Evolutionary conservation across 306 rosid species (phyloP), one percentile per base, ranked within the genome.

Genomic region (Glycine tomentella): DNA sequence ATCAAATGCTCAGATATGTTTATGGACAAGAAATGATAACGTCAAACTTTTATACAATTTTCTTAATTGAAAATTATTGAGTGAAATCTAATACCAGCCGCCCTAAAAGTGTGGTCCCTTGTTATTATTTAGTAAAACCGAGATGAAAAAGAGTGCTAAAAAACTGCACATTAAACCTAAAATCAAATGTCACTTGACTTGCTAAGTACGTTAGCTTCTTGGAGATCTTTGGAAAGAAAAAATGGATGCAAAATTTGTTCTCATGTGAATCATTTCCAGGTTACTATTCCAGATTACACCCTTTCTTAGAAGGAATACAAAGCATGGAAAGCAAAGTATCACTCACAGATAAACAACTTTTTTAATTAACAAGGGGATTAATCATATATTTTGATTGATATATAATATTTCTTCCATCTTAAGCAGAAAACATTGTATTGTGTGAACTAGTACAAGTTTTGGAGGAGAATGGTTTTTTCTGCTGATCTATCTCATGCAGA

Each of bases 181-280:
- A 69, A 76, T 61, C 72, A 82, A 53, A 51, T 69, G 45, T 14
- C 79, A 42, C 74, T 77, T 56, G 67, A 61, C 82, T 85, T 76
- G 57, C 58, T 38, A 9, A 16, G 15, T 31, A 77, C 14, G 69
- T 57, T 20, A 61, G 45, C 45, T 77, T 73, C 45, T 7, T 67
- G 44, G 34, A 79, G 9, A 84, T 70, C 52, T 68, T 11, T 5
- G 40, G 36, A 25, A 52, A 57, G 9, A 42, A 69, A 25, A 73
- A 42, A 34, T 10, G 50, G 76, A 58, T 74, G 80, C 66, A 79
- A 49, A 40, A 25, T 25, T 25, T 25, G 31, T 25, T 25, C 1
- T 25, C 31, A 25, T 25, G 31, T 25, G 31, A 25, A 58, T 66
- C 45, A 48, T 66, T 73, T 48, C n/a, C 44, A 67, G 34, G 17